Evolutionary conservation across 306 rosid genomes (phyloP), one percentile per base, ranked within the genome.

Genomic region (Astragalus membranaceus): DNA sequence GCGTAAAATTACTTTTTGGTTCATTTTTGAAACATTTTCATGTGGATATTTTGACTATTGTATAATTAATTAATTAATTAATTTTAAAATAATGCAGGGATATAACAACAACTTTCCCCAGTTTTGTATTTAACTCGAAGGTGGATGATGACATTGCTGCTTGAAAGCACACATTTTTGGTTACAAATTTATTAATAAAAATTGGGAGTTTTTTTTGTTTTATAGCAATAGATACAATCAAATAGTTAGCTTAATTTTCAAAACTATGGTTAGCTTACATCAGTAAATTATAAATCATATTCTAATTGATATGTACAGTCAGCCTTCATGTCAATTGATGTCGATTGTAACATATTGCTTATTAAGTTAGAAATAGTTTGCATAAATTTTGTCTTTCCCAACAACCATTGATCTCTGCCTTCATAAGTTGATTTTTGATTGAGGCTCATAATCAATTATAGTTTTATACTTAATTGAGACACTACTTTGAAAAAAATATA

Each of bases 61-160:
- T 59, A 5, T 68, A 6, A 67, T 41, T 41, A 20, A 67, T 46
- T 47, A 46, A 2, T 48, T 10, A 17, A 8, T 76, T 69, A 37
- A 63, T 41, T 41, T 71, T 73, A 62, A 76, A 69, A 61, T 16
- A 50, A 64, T 80, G 90, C 92, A 94, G 99, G 85, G 95, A 94
- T 53, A 80, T 94, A 64, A 94, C 99, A 1, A 94, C 96, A 7
- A 64, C 88, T 7, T 94, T 94, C 56, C 99, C 99, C 36, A 94
- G 97, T 74, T 94, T 94, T 77, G 89, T 94, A 46, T 94, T 94
- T 75, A 55, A 91, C 83, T 83, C 97, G 1, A 86, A 87, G 82
- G 83, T 91, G 59, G 99, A 94, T 4, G 99, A 94, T 78, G 96
- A 91, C 75, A 75, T 89, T 70, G 83, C 77, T 16, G 72, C 87